Evolutionary conservation across 1,284 basidiomycete species (phyloP).

Genomic region (Ustilago xerochloae): DNA sequence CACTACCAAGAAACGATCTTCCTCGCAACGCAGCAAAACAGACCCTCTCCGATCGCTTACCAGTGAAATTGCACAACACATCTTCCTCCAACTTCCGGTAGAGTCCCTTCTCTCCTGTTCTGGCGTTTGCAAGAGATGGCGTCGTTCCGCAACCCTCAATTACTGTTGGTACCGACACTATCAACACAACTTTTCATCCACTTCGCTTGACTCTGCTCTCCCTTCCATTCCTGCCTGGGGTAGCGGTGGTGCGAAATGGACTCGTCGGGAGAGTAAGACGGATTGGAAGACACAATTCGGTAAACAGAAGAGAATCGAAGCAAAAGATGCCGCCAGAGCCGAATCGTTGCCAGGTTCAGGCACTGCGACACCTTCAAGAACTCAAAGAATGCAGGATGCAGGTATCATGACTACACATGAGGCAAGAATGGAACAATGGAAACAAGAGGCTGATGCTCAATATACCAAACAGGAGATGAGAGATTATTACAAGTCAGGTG

Average conservation of each 20-base stretch:
- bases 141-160: conserved; percentile 61
- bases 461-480: conserved; percentile 58
- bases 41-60: conserved; percentile 56
- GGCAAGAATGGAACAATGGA: conserved; percentile 57
- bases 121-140: conserved; percentile 53
- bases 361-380: conserved; percentile 45
- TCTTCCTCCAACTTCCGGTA: conserved; percentile 59
- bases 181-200: conserved; percentile 30
- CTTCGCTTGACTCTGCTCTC: conserved; percentile 25
- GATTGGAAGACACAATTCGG: conserved; percentile 59
- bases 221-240: conserved; percentile 37
- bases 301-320: conserved; percentile 44
- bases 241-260: conserved; percentile 57
- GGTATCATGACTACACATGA: conserved; percentile 54
- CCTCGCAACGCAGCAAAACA: conserved; percentile 42
- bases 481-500: conserved; percentile 58
- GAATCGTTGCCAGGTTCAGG: conserved; percentile 44
- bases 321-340: conserved; percentile 41
- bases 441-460: conserved; percentile 36
- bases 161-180: conserved; percentile 60
- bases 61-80: conserved; percentile 61
- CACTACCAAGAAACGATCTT: conserved; percentile 11
- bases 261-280: conserved; percentile 57
- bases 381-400: conserved; percentile 50
- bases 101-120: conserved; percentile 51